Evolutionary conservation across 495 filamentous ascomycete species (phyloP), one percentile per base, ranked within the genome.

Genomic region (Aspergillus cavernicola): DNA sequence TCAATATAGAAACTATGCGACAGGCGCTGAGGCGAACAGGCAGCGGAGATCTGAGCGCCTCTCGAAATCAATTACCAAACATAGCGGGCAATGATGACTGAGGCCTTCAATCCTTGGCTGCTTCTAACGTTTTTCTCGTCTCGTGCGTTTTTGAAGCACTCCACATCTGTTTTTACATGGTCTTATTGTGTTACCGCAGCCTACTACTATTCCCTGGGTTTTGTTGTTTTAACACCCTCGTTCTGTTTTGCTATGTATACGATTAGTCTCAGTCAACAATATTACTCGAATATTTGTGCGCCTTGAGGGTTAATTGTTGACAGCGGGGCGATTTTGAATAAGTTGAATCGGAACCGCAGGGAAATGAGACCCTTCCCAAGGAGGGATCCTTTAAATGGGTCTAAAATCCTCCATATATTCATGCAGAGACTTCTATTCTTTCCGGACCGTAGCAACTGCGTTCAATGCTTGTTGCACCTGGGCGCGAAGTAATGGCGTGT

Each of bases 401-500:
- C 19, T n/a, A 41, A 12, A 39, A 24, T 13, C n/a, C n/a, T 22
- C 4, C 9, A 41, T n/a, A 16, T 18, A 24, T 41, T 41, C 10
- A 24, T 4, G 12, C 19, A 9, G 24, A 5, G 20, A 2, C 13
- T 8, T 32, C 42, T 45, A 45, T 32, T 4, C 28, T 39, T 64
- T 54, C 28, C 22, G 39, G 11, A 55, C 56, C 20, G 57, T 58
- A 49, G 66, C 64, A 29, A 73, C 74, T 46, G 72, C 74, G 29
- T 72, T 65, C 51, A 83, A 57, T 51, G 82, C 82, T 38, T 58
- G 66, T 56, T 75, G 63, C 48, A 85, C 64, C 35, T 61, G 72
- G 31, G 58, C 52, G 5, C 70, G 66, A 45, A 97, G 67, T 48
- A 87, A 77, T 16, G 80, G 69, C 6, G 81, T 78, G 26, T 92